Evolutionary conservation across 768 basidiomycete species (phyloP), one percentile per base, ranked within the genome.

Genomic region (Kwoniella heveanensis): DNA sequence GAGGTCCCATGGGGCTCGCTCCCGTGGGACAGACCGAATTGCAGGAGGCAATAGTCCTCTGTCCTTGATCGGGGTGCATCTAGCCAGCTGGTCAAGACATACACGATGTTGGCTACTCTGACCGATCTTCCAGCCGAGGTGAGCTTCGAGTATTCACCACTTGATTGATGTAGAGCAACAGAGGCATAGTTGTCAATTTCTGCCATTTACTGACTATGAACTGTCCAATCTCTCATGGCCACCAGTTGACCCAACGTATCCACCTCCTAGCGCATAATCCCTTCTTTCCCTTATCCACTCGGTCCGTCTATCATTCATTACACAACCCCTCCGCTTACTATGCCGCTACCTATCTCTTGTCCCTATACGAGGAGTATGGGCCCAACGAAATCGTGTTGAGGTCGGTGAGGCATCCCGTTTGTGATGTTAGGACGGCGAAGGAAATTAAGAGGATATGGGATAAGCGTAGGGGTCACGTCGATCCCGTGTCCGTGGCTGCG

Each of bases 161-260:
- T 5, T 32, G 5, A 5, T 32, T 13, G 32, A 36, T 22, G 26
- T 7, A 36, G 53, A 13, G 25, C 29, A 21, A 29, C 30, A 30
- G 24, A 25, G 15, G 2, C 10, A n/a, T 44, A 49, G 7, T n/a
- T n/a, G 26, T 12, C 13, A 13, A 32, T 32, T 32, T 32, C 32
- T 32, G 32, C 5, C 32, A 6, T 32, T 13, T n/a, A n/a, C n/a
- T n/a, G n/a, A n/a, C n/a, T n/a, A n/a, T 32, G 32, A 24, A 37
- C 54, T 19, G 21, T 49, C 54, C 26, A 15, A 15, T 24, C 26
- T 19, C 37, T 32, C 29, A 2, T 69, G n/a, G n/a, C n/a, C n/a
- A n/a, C n/a, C n/a, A 94, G 92, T 83, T 97, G 9, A 79, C 94
- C 0, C 88, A 89, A 69, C 86, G 92, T 60, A 84, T 95, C 15